Evolutionary conservation across 768 basidiomycete genomes (phyloP).

Genomic region (Dioszegia crocea): DNA sequence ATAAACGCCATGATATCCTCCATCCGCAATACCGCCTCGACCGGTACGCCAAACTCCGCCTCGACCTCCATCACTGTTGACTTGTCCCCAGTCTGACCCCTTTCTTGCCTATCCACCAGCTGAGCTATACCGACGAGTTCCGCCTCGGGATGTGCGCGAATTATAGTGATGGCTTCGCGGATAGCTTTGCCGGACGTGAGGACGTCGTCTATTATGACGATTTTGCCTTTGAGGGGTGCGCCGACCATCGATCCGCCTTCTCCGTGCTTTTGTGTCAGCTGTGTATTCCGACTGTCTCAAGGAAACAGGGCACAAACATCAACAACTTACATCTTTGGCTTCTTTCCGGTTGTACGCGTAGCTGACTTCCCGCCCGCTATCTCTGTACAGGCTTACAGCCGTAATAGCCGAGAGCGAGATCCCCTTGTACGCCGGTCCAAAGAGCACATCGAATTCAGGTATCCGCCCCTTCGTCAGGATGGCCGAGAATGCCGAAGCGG

Average conservation of each 20-base stretch:
- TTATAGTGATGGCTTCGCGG: constrained; percentile 71
- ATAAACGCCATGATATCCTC: constrained; percentile 79
- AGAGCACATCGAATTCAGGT: constrained; percentile 70
- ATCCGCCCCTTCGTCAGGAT: constrained; percentile 63
- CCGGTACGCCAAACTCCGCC: constrained; percentile 63
- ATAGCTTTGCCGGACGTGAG: constrained; percentile 76
- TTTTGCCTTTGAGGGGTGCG: constrained; percentile 68
- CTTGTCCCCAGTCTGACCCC: constrained; percentile 61
- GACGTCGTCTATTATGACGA: constrained; percentile 92
- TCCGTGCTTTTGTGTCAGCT: constrained; percentile 59
- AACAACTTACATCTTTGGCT: constrained; percentile 62
- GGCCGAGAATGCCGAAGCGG: constrained; percentile 77
- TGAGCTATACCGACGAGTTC: constrained; percentile 80
- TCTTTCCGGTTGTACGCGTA: constrained; percentile 95
- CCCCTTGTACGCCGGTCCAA: constrained; percentile 97
- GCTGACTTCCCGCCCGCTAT: constrained; percentile 64
- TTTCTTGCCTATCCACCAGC: constrained; percentile 79
- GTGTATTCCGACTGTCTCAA: no score
- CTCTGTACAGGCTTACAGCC: constrained; percentile 66
- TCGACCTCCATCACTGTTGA: constrained; percentile 83
- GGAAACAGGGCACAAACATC: no score
- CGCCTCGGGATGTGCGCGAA: constrained; percentile 62
- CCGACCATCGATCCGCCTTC: constrained; percentile 92
- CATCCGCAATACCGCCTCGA: constrained; percentile 78
- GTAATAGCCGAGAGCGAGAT: constrained; percentile 88